A percentile compares a stretch with the other conserved stretches of the same genome.
Evolutionary conservation across 2,329 filamentous ascomycete species (phyloP).

Genomic region (Celoporthe dispersa): DNA sequence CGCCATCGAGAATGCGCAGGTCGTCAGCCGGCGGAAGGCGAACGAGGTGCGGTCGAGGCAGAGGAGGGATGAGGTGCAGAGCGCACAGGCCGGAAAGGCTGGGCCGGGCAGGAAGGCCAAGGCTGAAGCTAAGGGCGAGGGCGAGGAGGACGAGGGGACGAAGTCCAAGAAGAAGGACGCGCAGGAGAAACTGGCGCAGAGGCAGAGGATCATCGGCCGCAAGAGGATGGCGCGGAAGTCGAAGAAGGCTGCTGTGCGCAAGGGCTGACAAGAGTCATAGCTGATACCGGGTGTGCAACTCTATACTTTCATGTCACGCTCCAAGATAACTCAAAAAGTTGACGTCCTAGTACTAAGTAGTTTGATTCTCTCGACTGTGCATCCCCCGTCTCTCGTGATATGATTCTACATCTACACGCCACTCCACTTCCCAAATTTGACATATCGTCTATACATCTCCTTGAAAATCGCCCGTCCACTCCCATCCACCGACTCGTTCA

Average conservation of each 20-base stretch:
- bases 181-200: slow-evolving; percentile 46
- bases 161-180: slow-evolving; percentile 34
- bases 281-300: neutral
- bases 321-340: slow-evolving; percentile 6
- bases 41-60: slow-evolving; percentile 53
- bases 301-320: neutral
- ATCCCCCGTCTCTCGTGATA: neutral
- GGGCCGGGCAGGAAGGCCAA: slow-evolving; percentile 33
- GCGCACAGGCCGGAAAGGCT: slow-evolving; percentile 1
- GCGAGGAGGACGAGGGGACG: slow-evolving; percentile 25
- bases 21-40: slow-evolving; percentile 78
- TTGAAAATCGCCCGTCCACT: slow-evolving; percentile 63
- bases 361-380: neutral
- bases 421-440: slow-evolving; percentile 67
- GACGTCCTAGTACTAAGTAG: neutral
- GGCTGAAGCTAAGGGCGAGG: slow-evolving; percentile 25
- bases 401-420: slow-evolving; percentile 48
- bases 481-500: slow-evolving; percentile 64
- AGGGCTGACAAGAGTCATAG: slow-evolving; percentile 16
- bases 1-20: slow-evolving; percentile 96
- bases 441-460: slow-evolving; percentile 62
- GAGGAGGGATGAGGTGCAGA: slow-evolving; percentile 35
- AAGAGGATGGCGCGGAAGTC: slow-evolving; percentile 81
- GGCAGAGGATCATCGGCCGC: slow-evolving; percentile 81
- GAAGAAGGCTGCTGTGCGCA: slow-evolving; percentile 43